Conservation (phyloP, 2,329 filamentous ascomycete species). For the Colletotrichum eremochloae region DNA sequence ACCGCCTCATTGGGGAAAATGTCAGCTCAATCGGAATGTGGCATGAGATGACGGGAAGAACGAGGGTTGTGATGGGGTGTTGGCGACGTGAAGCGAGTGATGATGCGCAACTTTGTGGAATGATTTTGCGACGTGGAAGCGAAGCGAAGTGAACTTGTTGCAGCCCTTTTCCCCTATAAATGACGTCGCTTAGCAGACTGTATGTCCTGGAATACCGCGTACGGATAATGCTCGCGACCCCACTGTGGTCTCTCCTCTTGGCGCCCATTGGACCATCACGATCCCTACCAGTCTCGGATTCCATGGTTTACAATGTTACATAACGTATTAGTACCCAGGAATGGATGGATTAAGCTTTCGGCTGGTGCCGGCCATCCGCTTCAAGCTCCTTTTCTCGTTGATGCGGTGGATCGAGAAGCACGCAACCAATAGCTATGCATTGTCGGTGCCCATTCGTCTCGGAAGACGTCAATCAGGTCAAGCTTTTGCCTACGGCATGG, state of each 20-base stretch:
- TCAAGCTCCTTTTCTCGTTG: constrained; percentile 7
- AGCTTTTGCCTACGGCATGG: constrained; percentile 33
- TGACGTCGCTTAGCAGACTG: constrained; percentile 27
- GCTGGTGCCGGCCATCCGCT: constrained; percentile 29
- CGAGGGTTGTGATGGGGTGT: not conserved
- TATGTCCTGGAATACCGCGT: not conserved
- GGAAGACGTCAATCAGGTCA: constrained; percentile 4
- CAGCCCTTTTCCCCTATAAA: constrained; percentile 12
- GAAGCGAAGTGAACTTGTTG: not conserved
- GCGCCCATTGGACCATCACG: not conserved
- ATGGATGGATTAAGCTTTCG: constrained; percentile 31
- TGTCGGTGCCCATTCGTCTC: not conserved
- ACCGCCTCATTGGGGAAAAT: not conserved
- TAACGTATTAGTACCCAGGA: too few relatives aligned
- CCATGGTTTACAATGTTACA: too few relatives aligned
- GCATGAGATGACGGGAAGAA: not conserved
- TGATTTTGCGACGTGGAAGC: not conserved
- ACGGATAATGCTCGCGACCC: not conserved
- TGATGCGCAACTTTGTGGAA: not conserved
- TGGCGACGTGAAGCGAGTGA: not conserved
- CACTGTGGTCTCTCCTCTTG: constrained; percentile 7
- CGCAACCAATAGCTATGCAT: constrained; percentile 20
- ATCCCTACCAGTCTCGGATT: too few relatives aligned
- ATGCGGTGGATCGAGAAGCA: not conserved
- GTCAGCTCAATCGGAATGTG: not conserved